A percentile compares a stretch with the other conserved stretches of the same genome.
Evolutionary conservation across 1,139 yeast species (phyloP).

Genomic region (Eremothecium gossypii): DNA sequence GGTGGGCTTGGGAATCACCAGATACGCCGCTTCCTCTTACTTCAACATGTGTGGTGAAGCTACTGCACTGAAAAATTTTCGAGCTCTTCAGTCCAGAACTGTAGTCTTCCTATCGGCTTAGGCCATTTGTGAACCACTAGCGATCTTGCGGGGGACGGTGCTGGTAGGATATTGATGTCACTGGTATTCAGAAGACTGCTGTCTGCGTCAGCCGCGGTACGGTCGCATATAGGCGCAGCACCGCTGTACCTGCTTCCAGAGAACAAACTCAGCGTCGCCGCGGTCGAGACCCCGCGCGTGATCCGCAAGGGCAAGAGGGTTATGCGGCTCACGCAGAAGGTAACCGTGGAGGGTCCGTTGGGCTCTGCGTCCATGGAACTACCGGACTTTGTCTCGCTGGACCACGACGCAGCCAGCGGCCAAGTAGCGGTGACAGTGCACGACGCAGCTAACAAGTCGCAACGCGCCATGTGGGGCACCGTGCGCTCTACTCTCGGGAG

Average conservation of each 20-base stretch:
- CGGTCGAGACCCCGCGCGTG: constrained; percentile 35
- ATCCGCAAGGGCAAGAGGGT: constrained; percentile 63
- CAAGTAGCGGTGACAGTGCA: constrained; percentile 47
- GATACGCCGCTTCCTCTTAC: too few relatives aligned
- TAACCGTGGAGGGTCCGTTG: constrained; percentile 72
- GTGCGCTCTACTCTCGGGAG: constrained; percentile 71
- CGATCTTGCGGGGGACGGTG: too few relatives aligned
- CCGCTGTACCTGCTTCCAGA: constrained; percentile 51
- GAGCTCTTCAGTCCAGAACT: neutral
- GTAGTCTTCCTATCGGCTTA: too few relatives aligned
- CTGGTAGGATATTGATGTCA: neutral
- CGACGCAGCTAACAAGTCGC: constrained; percentile 52
- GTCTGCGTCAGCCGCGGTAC: constrained; percentile 24
- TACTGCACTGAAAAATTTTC: neutral
- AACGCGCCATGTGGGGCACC: constrained; percentile 94
- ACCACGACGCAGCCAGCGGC: constrained; percentile 26
- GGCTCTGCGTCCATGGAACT: constrained; percentile 57
- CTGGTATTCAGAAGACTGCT: constrained; percentile 25
- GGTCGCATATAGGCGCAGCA: constrained; percentile 52
- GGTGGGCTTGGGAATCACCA: too few relatives aligned
- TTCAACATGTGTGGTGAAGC: neutral
- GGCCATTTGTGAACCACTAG: too few relatives aligned
- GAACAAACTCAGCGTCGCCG: constrained; percentile 34
- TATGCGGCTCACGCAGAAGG: constrained; percentile 48
- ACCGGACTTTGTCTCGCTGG: constrained; percentile 60